Percentiles rank a stretch among this genome's conserved stretches.
These are phyloP conservation scores for Cupressus sempervirens DNA, from an alignment of 75 land plant species.

Conservation along the genomic window DNA sequence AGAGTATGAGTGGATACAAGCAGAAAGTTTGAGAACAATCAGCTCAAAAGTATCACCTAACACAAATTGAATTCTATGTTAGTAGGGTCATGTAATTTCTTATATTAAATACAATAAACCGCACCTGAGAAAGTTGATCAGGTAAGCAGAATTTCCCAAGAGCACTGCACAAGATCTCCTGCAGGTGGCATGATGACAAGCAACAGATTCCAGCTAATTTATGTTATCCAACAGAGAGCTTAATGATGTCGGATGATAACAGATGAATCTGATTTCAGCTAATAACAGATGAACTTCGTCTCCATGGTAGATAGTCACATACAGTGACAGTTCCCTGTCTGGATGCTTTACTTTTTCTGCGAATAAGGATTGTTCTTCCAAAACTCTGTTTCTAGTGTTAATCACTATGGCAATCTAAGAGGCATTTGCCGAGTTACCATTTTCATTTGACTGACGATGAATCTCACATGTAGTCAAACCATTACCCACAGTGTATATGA, in stretches of 20 bases:
- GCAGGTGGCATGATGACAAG: background rate
- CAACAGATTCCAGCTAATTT: background rate
- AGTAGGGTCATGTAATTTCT: background rate
- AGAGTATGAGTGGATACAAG: background rate
- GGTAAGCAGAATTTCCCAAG: background rate
- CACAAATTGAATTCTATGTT: background rate
- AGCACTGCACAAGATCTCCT: background rate
- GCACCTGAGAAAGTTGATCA: background rate
- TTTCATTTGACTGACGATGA: conserved; percentile 4
- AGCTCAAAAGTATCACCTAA: background rate
- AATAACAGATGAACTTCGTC: background rate
- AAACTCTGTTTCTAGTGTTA: background rate
- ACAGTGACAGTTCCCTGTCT: background rate
- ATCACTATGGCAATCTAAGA: background rate
- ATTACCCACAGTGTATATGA: background rate
- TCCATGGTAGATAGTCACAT: background rate
- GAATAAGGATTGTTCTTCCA: background rate
- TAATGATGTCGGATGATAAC: background rate
- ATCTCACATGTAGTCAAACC: background rate
- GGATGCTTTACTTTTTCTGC: background rate
- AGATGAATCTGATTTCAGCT: background rate
- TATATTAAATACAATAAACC: background rate
- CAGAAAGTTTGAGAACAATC: background rate
- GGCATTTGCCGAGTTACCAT: background rate
- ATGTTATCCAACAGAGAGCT: background rate